These are phyloP conservation scores for Magnusiomyces tetraspermus DNA, from an alignment of 1,139 yeast species.

Conservation along the genomic window DNA sequence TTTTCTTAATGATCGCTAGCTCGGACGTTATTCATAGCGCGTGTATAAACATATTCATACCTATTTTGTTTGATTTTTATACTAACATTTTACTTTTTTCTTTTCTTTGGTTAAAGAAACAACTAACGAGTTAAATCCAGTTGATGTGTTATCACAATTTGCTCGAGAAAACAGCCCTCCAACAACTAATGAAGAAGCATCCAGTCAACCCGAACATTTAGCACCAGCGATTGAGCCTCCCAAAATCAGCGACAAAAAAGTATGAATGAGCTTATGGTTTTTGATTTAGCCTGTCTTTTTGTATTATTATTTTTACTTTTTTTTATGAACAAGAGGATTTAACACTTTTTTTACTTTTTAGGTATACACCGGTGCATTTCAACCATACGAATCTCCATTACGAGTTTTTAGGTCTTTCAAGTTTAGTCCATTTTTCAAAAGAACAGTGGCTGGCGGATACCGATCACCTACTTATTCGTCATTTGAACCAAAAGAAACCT, in stretches of 20 bases:
- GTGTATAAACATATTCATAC: no score
- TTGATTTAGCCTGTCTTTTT: no score
- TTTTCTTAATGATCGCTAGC: no score
- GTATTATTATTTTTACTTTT: no score
- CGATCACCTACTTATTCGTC: slow-evolving; percentile 25
- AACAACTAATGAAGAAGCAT: neutral
- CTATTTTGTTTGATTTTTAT: no score
- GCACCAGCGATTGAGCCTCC: neutral
- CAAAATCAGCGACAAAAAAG: neutral
- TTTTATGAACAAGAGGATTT: no score
- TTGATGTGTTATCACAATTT: neutral
- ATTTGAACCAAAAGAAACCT: slow-evolving; percentile 17
- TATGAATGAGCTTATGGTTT: neutral
- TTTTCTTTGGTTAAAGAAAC: no score
- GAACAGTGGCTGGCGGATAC: slow-evolving; percentile 19
- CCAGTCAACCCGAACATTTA: neutral
- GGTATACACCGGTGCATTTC: slow-evolving; percentile 12
- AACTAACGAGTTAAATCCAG: no score
- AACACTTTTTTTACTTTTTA: neutral
- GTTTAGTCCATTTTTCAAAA: slow-evolving; percentile 25
- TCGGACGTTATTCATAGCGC: no score
- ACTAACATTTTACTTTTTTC: no score
- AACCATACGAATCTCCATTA: slow-evolving; percentile 26
- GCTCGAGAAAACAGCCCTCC: neutral
- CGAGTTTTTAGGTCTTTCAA: slow-evolving; percentile 24